Percentiles rank a stretch among this genome's conserved stretches.
Evolutionary conservation across 1,284 basidiomycete species (phyloP).

Genomic region (Apiotrichum mycotoxinovorans): DNA sequence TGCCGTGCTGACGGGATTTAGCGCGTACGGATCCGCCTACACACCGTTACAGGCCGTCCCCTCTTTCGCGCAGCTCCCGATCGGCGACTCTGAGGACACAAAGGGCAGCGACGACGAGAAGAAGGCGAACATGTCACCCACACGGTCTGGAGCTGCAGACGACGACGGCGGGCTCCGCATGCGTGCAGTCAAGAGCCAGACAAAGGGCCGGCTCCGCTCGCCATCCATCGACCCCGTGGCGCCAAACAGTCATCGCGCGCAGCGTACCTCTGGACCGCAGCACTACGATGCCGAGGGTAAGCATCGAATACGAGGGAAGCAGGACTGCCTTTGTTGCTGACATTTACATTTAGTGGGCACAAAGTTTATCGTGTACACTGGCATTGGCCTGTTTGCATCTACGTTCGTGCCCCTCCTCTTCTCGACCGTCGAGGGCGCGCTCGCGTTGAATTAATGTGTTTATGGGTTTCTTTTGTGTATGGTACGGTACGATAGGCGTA

Average conservation of each 20-base stretch:
- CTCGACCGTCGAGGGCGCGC: slow-evolving; percentile 55
- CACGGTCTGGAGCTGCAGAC: background rate
- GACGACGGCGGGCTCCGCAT: background rate
- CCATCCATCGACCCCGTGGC: slow-evolving; percentile 11
- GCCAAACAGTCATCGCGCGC: slow-evolving; percentile 5
- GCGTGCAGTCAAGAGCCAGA: background rate
- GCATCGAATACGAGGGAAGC: slow-evolving; percentile 28
- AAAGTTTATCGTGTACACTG: slow-evolving; percentile 84
- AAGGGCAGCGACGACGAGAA: background rate
- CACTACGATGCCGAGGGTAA: slow-evolving; percentile 70
- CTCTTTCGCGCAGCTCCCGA: slow-evolving; percentile 71
- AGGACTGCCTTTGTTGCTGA: background rate
- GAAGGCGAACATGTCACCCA: background rate
- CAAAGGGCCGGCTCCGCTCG: background rate
- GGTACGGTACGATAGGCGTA: background rate
- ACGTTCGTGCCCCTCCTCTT: slow-evolving; percentile 66
- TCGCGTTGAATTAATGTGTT: slow-evolving; percentile 1
- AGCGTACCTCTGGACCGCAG: background rate
- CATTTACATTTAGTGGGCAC: slow-evolving; percentile 70
- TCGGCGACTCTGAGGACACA: slow-evolving; percentile 18
- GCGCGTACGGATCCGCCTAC: slow-evolving; percentile 65
- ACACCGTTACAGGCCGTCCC: slow-evolving; percentile 67
- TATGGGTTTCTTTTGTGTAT: background rate
- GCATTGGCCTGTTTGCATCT: slow-evolving; percentile 68
- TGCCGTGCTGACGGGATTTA: no score